Evolutionary conservation across 768 basidiomycete genomes (phyloP), one percentile per base, ranked within the genome.

Genomic region (Candolleomyces efflorescens): DNA sequence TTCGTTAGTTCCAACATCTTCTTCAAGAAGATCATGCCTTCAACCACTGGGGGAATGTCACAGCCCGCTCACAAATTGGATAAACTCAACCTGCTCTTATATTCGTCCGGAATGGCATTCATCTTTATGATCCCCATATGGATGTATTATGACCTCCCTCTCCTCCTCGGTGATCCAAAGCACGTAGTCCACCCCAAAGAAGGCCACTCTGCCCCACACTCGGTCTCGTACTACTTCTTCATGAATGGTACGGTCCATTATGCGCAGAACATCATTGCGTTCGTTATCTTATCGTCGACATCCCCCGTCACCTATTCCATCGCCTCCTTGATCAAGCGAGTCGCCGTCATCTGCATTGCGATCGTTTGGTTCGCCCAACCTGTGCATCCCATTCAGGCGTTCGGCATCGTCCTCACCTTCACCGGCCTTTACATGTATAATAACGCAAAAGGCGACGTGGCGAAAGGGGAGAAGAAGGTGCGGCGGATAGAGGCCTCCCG

Each of bases 241-340:
- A 80, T 94, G 73, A 99, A 99, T 71, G 96, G 95, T 46, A 89
- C 92, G 1, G 94, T 94, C 12, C 94, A 99, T 73, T 99, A 97
- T 66, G 87, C 86, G 1, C 97, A 99, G 73, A 98, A 94, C 78
- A 89, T 98, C 67, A 91, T 98, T 65, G 97, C 97, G 27, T 99
- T 99, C 75, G 82, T 95, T 69, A 92, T 99, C 67, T 85, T 99
- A 49, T 87, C 96, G 1, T 92, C 91, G 26, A 96, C 94, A 2
- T 98, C 96, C 11, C 96, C 97, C 18, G 97, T 99, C 63, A 98
- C 97, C 0, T 99, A 99, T 74, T 96, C 93, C 53, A 98, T 99
- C 70, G 97, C 97, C 2, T 97, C 94, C 3, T 85, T 99, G 66
- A 85, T 98, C 76, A 99, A 99, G 73, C 93, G 97, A 23, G 94